These are phyloP conservation scores for Miscanthus sacchariflorus DNA, from an alignment of 202 grass and related monocot genomes.

Conservation along the genomic window DNA sequence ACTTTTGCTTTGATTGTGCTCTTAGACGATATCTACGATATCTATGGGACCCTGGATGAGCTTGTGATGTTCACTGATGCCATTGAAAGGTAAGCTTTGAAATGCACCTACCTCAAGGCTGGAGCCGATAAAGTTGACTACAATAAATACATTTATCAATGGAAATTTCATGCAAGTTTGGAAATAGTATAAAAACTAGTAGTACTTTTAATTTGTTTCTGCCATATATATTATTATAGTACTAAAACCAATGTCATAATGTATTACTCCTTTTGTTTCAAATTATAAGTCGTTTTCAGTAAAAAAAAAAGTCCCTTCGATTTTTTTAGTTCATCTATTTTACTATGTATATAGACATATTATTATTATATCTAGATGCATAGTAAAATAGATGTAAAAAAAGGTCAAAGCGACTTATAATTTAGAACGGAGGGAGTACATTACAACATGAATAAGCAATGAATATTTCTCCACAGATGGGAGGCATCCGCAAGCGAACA, in stretches of 20 bases:
- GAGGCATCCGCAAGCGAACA: constrained; percentile 23
- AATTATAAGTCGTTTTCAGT: too few relatives aligned
- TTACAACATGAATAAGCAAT: background rate
- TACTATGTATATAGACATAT: too few relatives aligned
- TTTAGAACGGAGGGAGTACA: too few relatives aligned
- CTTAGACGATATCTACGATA: constrained; percentile 72
- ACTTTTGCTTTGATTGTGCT: constrained; percentile 12
- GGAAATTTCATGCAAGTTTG: too few relatives aligned
- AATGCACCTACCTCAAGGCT: background rate
- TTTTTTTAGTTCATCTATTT: too few relatives aligned
- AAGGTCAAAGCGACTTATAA: too few relatives aligned
- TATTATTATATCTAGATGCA: too few relatives aligned
- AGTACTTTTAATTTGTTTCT: background rate
- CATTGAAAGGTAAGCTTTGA: constrained; percentile 47
- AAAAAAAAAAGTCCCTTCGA: too few relatives aligned
- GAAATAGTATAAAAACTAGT: background rate
- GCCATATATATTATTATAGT: too few relatives aligned
- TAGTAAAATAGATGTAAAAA: too few relatives aligned
- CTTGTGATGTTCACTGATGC: constrained; percentile 48
- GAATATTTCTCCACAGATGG: constrained; percentile 38
- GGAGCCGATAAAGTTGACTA: background rate
- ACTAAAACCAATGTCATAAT: background rate
- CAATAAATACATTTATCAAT: background rate
- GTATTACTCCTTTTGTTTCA: background rate
- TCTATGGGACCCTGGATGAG: constrained; percentile 65